These are phyloP conservation scores for Malus sieversii DNA, from an alignment of 306 rosid genomes.

Conservation along the genomic window DNA sequence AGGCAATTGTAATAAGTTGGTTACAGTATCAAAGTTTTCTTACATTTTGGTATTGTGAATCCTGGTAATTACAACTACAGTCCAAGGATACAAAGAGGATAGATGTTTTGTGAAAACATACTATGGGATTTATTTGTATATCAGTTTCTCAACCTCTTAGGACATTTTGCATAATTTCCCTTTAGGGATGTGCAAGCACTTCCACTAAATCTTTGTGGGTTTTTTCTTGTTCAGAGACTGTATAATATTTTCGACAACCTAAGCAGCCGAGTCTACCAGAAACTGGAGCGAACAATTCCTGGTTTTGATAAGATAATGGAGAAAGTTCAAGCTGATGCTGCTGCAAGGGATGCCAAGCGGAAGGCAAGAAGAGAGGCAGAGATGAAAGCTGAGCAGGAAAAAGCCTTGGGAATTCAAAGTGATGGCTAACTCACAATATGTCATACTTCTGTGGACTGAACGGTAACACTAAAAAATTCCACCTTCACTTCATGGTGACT, in stretches of 20 bases:
- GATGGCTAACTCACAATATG: neutral
- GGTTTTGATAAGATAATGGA: slow-evolving; percentile 43
- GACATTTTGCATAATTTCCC: neutral
- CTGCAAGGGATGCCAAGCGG: slow-evolving; percentile 15
- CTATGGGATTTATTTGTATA: neutral
- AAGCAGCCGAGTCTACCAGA: neutral
- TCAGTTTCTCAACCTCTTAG: neutral
- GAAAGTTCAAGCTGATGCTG: slow-evolving; percentile 18
- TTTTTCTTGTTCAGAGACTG: slow-evolving; percentile 39
- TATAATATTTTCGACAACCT: slow-evolving; percentile 17
- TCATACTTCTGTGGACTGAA: neutral
- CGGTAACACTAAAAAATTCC: neutral
- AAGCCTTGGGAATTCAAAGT: neutral
- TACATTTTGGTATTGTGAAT: neutral
- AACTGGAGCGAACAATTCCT: slow-evolving; percentile 32
- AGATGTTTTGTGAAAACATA: neutral
- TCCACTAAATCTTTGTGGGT: slow-evolving; percentile 14
- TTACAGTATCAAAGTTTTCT: neutral
- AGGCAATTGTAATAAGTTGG: neutral
- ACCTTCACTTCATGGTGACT: neutral
- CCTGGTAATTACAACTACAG: neutral
- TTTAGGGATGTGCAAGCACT: neutral
- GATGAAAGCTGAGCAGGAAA: slow-evolving; percentile 20
- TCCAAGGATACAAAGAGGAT: neutral
- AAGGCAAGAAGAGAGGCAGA: slow-evolving; percentile 22